phyloP scores from a whole-genome alignment of 768 basidiomycete genomes.

The Pleurotus salmoneostramineus region DNA sequence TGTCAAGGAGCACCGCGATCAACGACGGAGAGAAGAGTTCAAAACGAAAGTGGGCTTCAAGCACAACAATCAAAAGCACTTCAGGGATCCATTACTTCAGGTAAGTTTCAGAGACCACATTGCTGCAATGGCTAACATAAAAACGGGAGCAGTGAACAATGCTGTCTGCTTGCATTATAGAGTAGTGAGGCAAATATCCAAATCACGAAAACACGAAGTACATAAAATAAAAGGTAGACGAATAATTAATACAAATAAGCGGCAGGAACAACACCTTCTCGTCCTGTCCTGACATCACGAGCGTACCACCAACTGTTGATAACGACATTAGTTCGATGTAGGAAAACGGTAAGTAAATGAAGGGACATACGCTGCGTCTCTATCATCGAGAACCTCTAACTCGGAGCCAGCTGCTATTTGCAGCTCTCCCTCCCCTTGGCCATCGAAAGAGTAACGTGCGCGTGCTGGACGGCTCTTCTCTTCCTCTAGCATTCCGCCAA shows the following conservation, averaged over 20 bases:
- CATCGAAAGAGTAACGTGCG: constrained; percentile 83
- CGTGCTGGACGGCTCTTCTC: constrained; percentile 72
- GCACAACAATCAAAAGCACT: constrained; percentile 88
- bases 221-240: constrained; percentile 3
- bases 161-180: not conserved
- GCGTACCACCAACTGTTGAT: constrained; percentile 88
- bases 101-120: constrained; percentile 8
- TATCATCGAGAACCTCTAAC: constrained; percentile 75
- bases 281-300: constrained; percentile 72
- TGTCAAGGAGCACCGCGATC: constrained; percentile 79
- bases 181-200: not conserved
- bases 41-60: constrained; percentile 79
- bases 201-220: constrained; percentile 6
- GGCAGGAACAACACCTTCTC: constrained; percentile 88
- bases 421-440: constrained; percentile 74
- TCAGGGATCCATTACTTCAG: constrained; percentile 65
- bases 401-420: constrained; percentile 64
- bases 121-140: not conserved
- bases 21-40: constrained; percentile 74
- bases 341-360: not conserved
- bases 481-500: constrained; percentile 65
- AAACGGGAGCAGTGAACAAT: not conserved
- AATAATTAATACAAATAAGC: constrained; percentile 78
- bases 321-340: constrained; percentile 9
- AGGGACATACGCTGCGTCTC: constrained; percentile 67